Conservation (phyloP, 306 rosid species). For the Rosa persica region DNA sequence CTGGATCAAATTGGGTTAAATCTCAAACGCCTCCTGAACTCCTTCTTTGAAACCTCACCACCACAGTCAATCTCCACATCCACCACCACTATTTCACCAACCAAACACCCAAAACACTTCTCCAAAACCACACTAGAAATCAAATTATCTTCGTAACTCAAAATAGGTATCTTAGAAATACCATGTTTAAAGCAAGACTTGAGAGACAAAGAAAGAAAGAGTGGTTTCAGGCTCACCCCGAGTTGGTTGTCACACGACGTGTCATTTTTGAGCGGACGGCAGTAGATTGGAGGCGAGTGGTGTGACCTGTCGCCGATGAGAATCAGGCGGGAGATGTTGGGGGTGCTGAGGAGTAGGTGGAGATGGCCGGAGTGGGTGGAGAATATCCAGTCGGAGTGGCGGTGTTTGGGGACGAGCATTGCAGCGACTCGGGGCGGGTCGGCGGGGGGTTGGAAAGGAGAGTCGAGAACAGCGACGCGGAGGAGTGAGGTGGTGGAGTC, state of each 20-base stretch:
- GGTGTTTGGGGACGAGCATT: constrained; percentile 66
- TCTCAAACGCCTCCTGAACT: no score
- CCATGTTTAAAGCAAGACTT: constrained; percentile 50
- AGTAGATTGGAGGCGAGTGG: constrained; percentile 18
- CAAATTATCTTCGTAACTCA: constrained; percentile 63
- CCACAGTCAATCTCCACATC: constrained; percentile 63
- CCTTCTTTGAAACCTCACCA: background rate
- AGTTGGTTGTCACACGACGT: constrained; percentile 26
- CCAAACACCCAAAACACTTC: constrained; percentile 47
- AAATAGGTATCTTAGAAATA: constrained; percentile 65
- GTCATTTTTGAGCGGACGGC: constrained; percentile 34
- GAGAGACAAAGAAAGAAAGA: constrained; percentile 67
- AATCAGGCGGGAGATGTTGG: constrained; percentile 59
- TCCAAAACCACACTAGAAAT: constrained; percentile 49
- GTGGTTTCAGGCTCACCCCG: constrained; percentile 59
- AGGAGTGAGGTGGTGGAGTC: constrained; percentile 47
- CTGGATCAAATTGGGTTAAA: constrained; percentile 84
- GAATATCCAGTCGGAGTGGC: constrained; percentile 85
- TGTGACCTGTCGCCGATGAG: constrained; percentile 46
- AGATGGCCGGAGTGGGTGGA: constrained; percentile 67
- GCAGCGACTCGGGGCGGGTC: constrained; percentile 52
- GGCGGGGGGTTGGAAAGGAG: constrained; percentile 39
- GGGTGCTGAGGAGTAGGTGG: constrained; percentile 61
- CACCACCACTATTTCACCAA: constrained; percentile 83
- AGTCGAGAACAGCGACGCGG: constrained; percentile 79